phyloP scores from a whole-genome alignment of 345 rosid species.

The Tarenaya hassleriana region DNA sequence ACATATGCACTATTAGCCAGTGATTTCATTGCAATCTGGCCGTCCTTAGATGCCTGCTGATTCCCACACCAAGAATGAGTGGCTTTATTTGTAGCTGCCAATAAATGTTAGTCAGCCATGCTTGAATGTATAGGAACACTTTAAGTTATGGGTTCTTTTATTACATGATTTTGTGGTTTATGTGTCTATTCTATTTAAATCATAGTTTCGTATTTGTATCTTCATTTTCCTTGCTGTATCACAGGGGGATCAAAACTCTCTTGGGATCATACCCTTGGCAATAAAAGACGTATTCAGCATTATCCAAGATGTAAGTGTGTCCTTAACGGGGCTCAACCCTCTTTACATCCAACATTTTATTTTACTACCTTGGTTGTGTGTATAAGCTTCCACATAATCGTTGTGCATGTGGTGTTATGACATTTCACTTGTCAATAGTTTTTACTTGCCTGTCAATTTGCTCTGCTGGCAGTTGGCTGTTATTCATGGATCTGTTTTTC shows the following conservation, averaged over 20 bases:
- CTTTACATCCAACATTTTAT: neutral
- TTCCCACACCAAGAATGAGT: neutral
- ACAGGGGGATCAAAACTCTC: constrained; percentile 88
- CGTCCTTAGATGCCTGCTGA: too few relatives aligned
- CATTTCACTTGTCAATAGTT: too few relatives aligned
- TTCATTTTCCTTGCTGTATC: constrained; percentile 14
- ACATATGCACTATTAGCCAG: neutral
- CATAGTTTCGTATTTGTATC: neutral
- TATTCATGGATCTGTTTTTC: too few relatives aligned
- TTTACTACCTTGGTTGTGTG: neutral
- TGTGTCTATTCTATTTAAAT: too few relatives aligned
- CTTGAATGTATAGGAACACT: neutral
- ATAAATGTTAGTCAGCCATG: constrained; percentile 13
- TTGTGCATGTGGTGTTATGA: too few relatives aligned
- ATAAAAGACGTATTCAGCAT: constrained; percentile 83
- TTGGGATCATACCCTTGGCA: constrained; percentile 76
- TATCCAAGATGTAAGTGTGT: constrained; percentile 64
- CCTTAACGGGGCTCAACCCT: neutral
- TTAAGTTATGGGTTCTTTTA: neutral
- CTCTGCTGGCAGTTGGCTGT: too few relatives aligned
- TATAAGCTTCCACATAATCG: too few relatives aligned
- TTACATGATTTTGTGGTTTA: too few relatives aligned
- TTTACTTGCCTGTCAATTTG: too few relatives aligned
- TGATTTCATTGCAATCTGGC: neutral
- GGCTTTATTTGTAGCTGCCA: constrained; percentile 5